Conservation (phyloP, 306 rosid species). For the Quercus ilex region DNA sequence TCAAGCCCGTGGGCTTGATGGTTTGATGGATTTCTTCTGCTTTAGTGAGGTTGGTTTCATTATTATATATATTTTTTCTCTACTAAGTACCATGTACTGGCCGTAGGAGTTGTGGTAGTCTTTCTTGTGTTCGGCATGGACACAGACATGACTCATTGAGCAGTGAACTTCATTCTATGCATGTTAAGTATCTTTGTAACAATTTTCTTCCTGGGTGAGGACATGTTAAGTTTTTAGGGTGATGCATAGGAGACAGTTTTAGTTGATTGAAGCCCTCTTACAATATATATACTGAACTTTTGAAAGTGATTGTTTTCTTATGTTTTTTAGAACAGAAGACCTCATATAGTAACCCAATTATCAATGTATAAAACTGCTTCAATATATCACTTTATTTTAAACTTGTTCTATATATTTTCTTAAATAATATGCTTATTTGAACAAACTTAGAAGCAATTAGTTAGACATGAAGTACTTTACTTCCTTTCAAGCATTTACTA, state of each 20-base stretch:
- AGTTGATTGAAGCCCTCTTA: not conserved
- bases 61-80: slow-evolving; percentile 1
- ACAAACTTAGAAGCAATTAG: no score
- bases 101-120: slow-evolving; percentile 6
- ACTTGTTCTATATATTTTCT: no score
- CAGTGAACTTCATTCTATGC: not conserved
- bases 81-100: not conserved
- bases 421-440: no score
- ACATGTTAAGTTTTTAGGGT: not conserved
- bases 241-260: not conserved
- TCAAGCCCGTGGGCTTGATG: slow-evolving; percentile 82
- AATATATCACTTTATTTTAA: no score
- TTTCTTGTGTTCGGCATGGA: slow-evolving; percentile 4
- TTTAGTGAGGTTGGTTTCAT: slow-evolving; percentile 79
- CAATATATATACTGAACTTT: not conserved
- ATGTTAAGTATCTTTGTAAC: slow-evolving; percentile 6
- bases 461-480: no score
- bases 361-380: no score
- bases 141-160: not conserved
- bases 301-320: not conserved
- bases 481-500: no score
- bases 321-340: no score
- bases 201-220: slow-evolving; percentile 4
- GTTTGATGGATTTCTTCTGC: slow-evolving; percentile 97
- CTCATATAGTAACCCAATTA: no score